Evolutionary conservation across 352 stramenopile genomes (phyloP).

Genomic region (Blastocystis sp.): DNA sequence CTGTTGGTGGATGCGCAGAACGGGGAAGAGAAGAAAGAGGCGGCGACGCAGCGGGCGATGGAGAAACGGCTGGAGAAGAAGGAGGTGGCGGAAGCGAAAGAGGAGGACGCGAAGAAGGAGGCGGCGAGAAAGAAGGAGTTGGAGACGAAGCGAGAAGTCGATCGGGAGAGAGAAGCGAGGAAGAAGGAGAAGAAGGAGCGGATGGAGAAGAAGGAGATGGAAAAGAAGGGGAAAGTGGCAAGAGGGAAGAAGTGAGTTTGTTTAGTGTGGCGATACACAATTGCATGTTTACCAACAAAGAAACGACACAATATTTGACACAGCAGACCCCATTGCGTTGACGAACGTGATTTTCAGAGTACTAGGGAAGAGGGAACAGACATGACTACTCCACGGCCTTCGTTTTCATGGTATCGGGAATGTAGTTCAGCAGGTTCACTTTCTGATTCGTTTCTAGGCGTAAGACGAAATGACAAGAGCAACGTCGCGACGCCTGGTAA

Average conservation of each 20-base stretch:
- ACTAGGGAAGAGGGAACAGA: not conserved
- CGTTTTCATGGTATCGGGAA: not conserved
- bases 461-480: not conserved
- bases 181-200: not conserved
- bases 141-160: constrained; percentile 66
- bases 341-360: not conserved
- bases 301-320: not conserved
- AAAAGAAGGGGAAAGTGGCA: not conserved
- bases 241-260: not conserved
- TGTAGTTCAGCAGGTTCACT: not conserved
- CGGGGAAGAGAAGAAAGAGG: not conserved
- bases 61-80: constrained; percentile 20
- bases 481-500: not conserved
- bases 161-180: not conserved
- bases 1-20: constrained; percentile 83
- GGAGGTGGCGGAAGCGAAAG: not conserved
- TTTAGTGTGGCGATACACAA: not conserved
- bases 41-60: not conserved
- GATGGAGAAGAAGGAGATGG: not conserved
- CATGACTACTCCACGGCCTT: not conserved
- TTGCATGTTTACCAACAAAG: not conserved
- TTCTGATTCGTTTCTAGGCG: not conserved
- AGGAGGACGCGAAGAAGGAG: not conserved
- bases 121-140: constrained; percentile 80
- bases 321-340: not conserved